Evolutionary conservation across 176 grass and related monocot genomes (phyloP), one percentile per base, ranked within the genome.

Genomic region (Poa annua): DNA sequence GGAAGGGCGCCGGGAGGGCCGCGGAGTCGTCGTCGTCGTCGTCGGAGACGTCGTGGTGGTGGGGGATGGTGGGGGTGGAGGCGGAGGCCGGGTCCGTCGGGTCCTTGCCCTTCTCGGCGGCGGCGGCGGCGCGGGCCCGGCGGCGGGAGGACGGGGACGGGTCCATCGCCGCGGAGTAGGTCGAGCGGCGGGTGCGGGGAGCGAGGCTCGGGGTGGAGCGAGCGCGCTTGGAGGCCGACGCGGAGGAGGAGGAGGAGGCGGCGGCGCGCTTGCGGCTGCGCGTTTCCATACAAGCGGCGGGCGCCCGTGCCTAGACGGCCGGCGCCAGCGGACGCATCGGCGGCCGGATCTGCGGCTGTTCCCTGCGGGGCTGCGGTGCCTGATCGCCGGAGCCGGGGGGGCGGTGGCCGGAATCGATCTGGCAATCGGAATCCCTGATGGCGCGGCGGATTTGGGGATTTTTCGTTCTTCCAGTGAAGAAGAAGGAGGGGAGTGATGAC

Each of bases 241-340:
- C 1, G 0, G 66, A 29, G 10, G 42, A 44, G 41, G 41, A 70
- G 71, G 85, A 19, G 16, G 80, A n/a, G 69, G 89, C 87, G 72
- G 91, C 89, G 81, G 94, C 92, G 83, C 92, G 94, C 92, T 97
- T 97, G 86, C 94, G 92, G 88, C 94, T 94, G 78, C 94, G 94
- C 66, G 94, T 97, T 97, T 97, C 94, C 94, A 97, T 97, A 91
- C 90, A 97, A 74, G 67, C 68, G 69, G 67, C 21, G 64, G 22
- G 65, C 36, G 71, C 48, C 14, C 71, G 63, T 42, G 80, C 57
- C 80, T 88, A 88, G 86, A 76, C 55, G 86, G 81, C 48, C 67
- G 78, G 47, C 86, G 74, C 74, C 75, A 13, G 74, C 52, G 73
- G 53, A 26, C 42, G 78, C 77, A 65, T 53, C 49, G 72, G 38